Percentiles rank a stretch among this genome's conserved stretches.
These are phyloP conservation scores for Fusarium acutatum DNA, from an alignment of 2,329 filamentous ascomycete genomes.

Conservation along the genomic window DNA sequence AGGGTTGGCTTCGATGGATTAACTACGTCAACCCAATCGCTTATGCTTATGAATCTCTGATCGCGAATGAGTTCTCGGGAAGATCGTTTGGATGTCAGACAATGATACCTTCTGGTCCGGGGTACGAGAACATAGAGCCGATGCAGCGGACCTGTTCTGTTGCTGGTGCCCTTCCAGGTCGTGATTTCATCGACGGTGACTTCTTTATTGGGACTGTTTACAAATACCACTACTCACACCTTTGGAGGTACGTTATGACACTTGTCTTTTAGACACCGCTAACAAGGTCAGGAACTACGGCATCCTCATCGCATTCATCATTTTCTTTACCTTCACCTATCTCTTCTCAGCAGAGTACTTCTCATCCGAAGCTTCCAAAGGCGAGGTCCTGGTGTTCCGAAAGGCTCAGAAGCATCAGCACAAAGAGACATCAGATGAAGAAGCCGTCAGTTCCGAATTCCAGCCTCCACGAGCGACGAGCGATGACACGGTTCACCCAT, in stretches of 20 bases:
- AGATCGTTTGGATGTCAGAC: slow-evolving; percentile 55
- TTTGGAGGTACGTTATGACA: slow-evolving; percentile 53
- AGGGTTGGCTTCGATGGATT: slow-evolving; percentile 61
- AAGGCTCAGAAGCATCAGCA: slow-evolving; percentile 60
- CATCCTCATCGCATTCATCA: slow-evolving; percentile 24
- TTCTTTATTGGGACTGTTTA: slow-evolving; percentile 24
- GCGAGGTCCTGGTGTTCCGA: slow-evolving; percentile 43
- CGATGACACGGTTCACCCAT: fast-evolving
- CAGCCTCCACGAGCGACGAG: neutral
- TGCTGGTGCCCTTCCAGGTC: slow-evolving; percentile 19
- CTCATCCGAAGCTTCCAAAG: slow-evolving; percentile 15
- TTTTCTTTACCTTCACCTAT: slow-evolving; percentile 24
- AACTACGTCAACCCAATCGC: slow-evolving; percentile 71
- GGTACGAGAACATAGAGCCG: neutral
- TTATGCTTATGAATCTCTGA: slow-evolving; percentile 70
- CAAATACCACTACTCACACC: slow-evolving; percentile 63
- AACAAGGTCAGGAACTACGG: slow-evolving; percentile 25
- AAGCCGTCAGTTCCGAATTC: neutral
- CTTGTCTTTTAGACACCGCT: neutral
- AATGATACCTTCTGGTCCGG: slow-evolving; percentile 40
- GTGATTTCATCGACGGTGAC: slow-evolving; percentile 17
- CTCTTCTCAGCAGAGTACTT: slow-evolving; percentile 11
- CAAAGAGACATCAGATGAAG: neutral
- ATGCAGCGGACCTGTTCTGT: neutral
- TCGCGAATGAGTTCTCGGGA: slow-evolving; percentile 68